phyloP scores from a whole-genome alignment of 2,329 filamentous ascomycete genomes.

The Zarea fungicola region DNA sequence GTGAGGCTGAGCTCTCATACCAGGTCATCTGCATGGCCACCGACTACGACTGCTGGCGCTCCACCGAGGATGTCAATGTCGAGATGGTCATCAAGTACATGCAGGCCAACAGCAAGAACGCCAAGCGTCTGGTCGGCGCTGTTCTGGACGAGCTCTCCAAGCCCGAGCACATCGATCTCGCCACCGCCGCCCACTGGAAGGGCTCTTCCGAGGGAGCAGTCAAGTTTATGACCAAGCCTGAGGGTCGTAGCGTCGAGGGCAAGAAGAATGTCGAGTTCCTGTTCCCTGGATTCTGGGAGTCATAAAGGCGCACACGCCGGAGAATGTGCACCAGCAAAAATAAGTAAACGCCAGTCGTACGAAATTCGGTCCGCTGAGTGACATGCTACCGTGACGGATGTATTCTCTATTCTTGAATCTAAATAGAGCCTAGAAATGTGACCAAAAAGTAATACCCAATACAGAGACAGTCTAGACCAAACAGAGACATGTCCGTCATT shows the following conservation, averaged over 20 bases:
- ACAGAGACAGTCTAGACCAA: no score
- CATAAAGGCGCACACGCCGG: no score
- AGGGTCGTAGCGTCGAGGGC: slow-evolving; percentile 67
- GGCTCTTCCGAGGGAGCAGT: slow-evolving; percentile 73
- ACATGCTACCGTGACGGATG: no score
- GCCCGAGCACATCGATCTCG: slow-evolving; percentile 68
- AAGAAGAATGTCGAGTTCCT: slow-evolving; percentile 78
- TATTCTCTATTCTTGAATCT: no score
- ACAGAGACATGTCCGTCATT: no score
- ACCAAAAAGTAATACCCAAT: no score
- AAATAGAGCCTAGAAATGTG: no score
- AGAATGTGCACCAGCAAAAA: neutral
- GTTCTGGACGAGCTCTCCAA: slow-evolving; percentile 82
- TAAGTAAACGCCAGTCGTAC: no score
- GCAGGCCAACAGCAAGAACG: slow-evolving; percentile 87
- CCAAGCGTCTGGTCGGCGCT: slow-evolving; percentile 74
- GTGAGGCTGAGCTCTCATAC: slow-evolving; percentile 93
- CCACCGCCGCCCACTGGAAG: slow-evolving; percentile 75
- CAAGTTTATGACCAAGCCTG: slow-evolving; percentile 73
- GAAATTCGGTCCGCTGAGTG: no score
- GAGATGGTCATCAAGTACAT: slow-evolving; percentile 97
- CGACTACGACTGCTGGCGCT: slow-evolving; percentile 98
- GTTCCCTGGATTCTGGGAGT: slow-evolving; percentile 72
- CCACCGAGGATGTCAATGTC: slow-evolving; percentile 77
- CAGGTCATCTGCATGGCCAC: slow-evolving; percentile 99